Conservation (phyloP, 192 early-diverging fungal genomes). For the Linderina pennispora region DNA sequence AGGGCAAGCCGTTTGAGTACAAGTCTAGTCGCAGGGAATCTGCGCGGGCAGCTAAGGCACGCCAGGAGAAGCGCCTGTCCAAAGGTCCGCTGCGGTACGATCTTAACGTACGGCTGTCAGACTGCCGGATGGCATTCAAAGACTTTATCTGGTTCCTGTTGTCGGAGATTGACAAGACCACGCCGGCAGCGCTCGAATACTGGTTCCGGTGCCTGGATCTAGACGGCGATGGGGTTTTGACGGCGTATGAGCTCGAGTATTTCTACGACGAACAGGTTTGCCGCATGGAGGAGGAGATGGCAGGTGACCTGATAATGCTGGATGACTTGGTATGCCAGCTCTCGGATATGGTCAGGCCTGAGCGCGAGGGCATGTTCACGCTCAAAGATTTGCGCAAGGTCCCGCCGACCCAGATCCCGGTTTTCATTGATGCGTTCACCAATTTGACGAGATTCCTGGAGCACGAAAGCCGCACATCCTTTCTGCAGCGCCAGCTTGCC, state of each 20-base stretch:
- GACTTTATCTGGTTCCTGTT: slow-evolving; percentile 87
- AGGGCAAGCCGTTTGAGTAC: slow-evolving; percentile 39
- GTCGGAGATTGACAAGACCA: slow-evolving; percentile 75
- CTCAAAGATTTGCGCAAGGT: slow-evolving; percentile 38
- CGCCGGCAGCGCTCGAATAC: slow-evolving; percentile 57
- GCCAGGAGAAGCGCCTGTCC: slow-evolving; percentile 21
- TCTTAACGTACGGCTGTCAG: slow-evolving; percentile 30
- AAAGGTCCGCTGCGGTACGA: slow-evolving; percentile 30
- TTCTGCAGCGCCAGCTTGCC: slow-evolving; percentile 44
- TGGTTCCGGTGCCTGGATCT: slow-evolving; percentile 94
- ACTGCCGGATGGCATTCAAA: slow-evolving; percentile 65
- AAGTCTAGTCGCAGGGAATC: not conserved
- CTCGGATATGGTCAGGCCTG: slow-evolving; percentile 42
- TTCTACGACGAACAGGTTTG: slow-evolving; percentile 82
- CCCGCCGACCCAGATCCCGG: slow-evolving; percentile 22
- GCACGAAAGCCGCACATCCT: slow-evolving; percentile 41
- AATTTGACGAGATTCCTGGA: slow-evolving; percentile 45
- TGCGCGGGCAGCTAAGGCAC: slow-evolving; percentile 10
- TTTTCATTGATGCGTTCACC: slow-evolving; percentile 49
- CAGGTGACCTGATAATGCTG: slow-evolving; percentile 42
- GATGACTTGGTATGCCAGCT: slow-evolving; percentile 49
- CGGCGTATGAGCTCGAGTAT: slow-evolving; percentile 76
- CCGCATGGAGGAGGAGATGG: slow-evolving; percentile 53
- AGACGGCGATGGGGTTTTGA: slow-evolving; percentile 82
- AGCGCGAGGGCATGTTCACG: slow-evolving; percentile 36